Percentiles rank a stretch among this genome's conserved stretches.
These are phyloP conservation scores for Leccinum variicolor DNA, from an alignment of 768 basidiomycete genomes.

Conservation along the genomic window DNA sequence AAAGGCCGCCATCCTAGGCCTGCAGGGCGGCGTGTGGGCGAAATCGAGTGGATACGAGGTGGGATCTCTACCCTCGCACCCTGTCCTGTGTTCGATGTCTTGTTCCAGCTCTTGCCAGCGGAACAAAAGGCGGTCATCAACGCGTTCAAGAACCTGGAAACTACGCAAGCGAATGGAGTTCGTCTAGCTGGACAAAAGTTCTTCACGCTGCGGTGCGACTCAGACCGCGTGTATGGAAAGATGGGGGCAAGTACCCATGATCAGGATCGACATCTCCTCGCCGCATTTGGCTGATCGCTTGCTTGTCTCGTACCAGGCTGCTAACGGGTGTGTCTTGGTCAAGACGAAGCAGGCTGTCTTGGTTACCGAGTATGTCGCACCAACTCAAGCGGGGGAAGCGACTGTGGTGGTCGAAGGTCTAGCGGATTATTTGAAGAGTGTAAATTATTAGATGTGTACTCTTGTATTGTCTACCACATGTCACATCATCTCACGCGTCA, in stretches of 20 bases:
- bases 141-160: conserved; percentile 41
- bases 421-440: conserved; percentile 73
- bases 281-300: not conserved
- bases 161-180: conserved; percentile 56
- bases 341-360: conserved; percentile 87
- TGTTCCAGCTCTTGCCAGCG: conserved; percentile 14
- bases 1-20: conserved; percentile 56
- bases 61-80: not conserved
- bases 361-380: conserved; percentile 69
- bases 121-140: conserved; percentile 29
- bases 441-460: conserved; percentile 43
- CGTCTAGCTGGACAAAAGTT: conserved; percentile 69
- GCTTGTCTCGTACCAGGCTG: conserved; percentile 41
- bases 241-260: conserved; percentile 52
- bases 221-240: conserved; percentile 68
- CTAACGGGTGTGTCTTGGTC: conserved; percentile 67
- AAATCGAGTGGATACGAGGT: conserved; percentile 19
- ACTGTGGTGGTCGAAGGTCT: conserved; percentile 63
- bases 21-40: conserved; percentile 30
- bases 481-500: not conserved
- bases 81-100: not conserved
- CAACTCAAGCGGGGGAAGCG: conserved; percentile 63
- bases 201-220: conserved; percentile 53
- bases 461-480: not conserved
- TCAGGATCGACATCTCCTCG: not conserved